Percentiles rank a stretch among this genome's conserved stretches.
Evolutionary conservation across 75 land plant genomes (phyloP).

Genomic region (Larix kaempferi): DNA sequence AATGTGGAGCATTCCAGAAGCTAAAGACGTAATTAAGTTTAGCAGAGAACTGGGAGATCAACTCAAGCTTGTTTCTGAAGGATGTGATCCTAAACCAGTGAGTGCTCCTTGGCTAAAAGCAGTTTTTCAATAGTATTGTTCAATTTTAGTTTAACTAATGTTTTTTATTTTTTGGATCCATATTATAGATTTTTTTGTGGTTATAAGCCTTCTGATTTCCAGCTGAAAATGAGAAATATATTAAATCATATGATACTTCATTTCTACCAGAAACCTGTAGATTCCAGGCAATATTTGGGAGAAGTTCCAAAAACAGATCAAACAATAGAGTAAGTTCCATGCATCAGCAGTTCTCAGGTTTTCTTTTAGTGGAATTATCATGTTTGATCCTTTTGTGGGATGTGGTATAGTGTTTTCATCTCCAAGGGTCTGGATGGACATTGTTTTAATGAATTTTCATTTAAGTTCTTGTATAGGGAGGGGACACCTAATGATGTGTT

Average conservation of each 20-base stretch:
- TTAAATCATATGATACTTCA: background rate
- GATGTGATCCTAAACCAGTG: constrained; percentile 29
- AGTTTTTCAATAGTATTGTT: background rate
- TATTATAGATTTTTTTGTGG: background rate
- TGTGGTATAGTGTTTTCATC: background rate
- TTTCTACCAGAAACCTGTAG: constrained; percentile 17
- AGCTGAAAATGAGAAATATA: background rate
- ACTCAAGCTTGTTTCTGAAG: constrained; percentile 25
- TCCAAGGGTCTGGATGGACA: background rate
- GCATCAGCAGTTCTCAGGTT: background rate
- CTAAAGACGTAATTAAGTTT: constrained; percentile 15
- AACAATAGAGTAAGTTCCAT: constrained; percentile 50
- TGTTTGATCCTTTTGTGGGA: background rate
- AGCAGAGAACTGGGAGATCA: constrained; percentile 21
- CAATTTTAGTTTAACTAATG: background rate
- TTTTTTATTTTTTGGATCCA: background rate
- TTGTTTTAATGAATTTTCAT: background rate
- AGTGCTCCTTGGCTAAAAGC: constrained; percentile 5
- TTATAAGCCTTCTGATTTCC: background rate
- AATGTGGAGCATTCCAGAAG: constrained; percentile 51
- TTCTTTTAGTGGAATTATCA: background rate
- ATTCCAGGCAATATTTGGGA: constrained; percentile 32
- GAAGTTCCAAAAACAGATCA: constrained; percentile 62
- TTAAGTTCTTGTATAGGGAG: background rate
- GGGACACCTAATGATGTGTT: background rate